phyloP scores from a whole-genome alignment of 169 alveolate genomes.

The Babesia gibsoni region DNA sequence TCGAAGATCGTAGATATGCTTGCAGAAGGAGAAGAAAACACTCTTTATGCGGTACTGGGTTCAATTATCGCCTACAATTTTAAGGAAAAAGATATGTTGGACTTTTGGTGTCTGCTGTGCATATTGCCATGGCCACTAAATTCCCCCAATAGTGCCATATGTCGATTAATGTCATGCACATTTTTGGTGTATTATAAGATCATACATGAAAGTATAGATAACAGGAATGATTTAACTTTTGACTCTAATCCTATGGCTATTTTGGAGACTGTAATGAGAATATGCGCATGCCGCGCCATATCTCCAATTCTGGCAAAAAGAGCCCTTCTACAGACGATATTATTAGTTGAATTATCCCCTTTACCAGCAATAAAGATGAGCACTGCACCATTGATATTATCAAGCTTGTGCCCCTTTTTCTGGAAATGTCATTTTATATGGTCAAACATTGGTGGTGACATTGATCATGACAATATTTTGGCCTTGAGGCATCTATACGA shows the following conservation, averaged over 20 bases:
- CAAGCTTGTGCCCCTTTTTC: slow-evolving; percentile 50
- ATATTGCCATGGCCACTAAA: slow-evolving; percentile 57
- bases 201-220: not conserved
- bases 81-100: slow-evolving; percentile 44
- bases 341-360: slow-evolving; percentile 27
- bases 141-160: slow-evolving; percentile 43
- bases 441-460: slow-evolving; percentile 58
- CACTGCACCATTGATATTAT: slow-evolving; percentile 42
- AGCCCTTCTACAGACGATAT: slow-evolving; percentile 53
- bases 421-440: slow-evolving; percentile 65
- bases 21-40: slow-evolving; percentile 1
- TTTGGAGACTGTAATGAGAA: slow-evolving; percentile 52
- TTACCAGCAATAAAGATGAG: slow-evolving; percentile 8
- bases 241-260: slow-evolving; percentile 26
- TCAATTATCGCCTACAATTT: slow-evolving; percentile 23
- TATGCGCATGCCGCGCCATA: slow-evolving; percentile 47
- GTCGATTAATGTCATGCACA: slow-evolving; percentile 37
- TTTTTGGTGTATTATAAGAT: slow-evolving; percentile 31
- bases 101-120: slow-evolving; percentile 61
- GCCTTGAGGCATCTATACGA: slow-evolving; percentile 53
- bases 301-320: slow-evolving; percentile 43
- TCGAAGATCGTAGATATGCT: slow-evolving; percentile 32
- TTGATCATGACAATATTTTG: slow-evolving; percentile 17
- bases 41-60: not conserved
- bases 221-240: not conserved